Evolutionary conservation across 345 rosid species (phyloP), one percentile per base, ranked within the genome.

Genomic region (Pseudoturritis turrita): DNA sequence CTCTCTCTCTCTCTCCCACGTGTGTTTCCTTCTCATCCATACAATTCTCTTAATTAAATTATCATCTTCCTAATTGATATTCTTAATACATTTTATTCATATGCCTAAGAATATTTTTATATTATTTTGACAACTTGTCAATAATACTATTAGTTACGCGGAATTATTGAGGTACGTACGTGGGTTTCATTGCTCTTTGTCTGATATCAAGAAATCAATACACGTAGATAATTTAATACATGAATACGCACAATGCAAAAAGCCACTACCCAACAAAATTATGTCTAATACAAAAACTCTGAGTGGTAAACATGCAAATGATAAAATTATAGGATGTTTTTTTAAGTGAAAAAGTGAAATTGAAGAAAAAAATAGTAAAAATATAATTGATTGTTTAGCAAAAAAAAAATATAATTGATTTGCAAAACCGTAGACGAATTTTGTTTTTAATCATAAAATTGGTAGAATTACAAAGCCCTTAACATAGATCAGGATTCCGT

Each of bases 21-120:
- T 70, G 79, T 76, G 75, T 63, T 37, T 46, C 65, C 41, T 62
- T 76, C 79, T 70, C 75, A 62, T 76, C 75, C 79, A 62, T 62
- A 26, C 70, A 55, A 8, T 26, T 69, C 9, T 44, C 55, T 70
- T 53, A 43, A 43, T 68, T 37, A 59, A 4, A 6, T 26, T 45
- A 23, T 54, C 22, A 69, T 61, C 58, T 45, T 68, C 68, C 47
- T 62, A 68, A 53, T 68, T 29, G 5, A 73, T 50, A 21, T 67
- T 66, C 60, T 50, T 52, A 33, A 33, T 53, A 25, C 47, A 29
- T 0, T 15, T 23, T 45, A 3, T 36, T 26, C 47, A 4, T 63
- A 35, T 21, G 36, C 22, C 29, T 50, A 33, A 22, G 29, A 22
- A 23, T 13, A 11, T 13, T 41, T 52, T 45, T 12, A 14, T 35